These are phyloP conservation scores for Plasmodium blacklocki DNA, from an alignment of 169 alveolate species.

Conservation along the genomic window DNA sequence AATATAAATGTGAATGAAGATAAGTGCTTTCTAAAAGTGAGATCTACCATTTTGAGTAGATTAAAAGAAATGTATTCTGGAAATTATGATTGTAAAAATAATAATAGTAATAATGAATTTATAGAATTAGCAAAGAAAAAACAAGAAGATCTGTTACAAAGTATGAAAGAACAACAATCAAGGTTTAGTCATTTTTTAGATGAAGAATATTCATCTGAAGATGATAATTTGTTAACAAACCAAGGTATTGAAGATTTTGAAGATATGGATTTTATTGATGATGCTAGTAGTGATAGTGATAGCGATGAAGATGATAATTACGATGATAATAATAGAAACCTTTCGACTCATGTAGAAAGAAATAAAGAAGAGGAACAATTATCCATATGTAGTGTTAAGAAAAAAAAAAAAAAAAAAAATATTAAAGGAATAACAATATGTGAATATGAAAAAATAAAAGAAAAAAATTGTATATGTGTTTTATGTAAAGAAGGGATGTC, in stretches of 20 bases:
- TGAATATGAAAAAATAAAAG: constrained; percentile 58
- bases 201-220: constrained; percentile 35
- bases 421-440: constrained; percentile 1
- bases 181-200: constrained; percentile 48
- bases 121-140: constrained; percentile 40
- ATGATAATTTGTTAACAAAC: not conserved
- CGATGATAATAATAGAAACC: no score
- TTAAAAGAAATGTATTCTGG: constrained; percentile 34
- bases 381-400: not conserved
- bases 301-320: no score
- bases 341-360: not conserved
- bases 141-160: constrained; percentile 51
- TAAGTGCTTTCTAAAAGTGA: constrained; percentile 45
- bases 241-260: not conserved
- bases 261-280: no score
- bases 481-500: constrained; percentile 73
- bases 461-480: constrained; percentile 69
- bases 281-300: no score
- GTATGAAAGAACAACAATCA: constrained; percentile 54
- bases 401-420: not conserved
- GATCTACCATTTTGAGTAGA: constrained; percentile 22
- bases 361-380: not conserved
- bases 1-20: constrained; percentile 52
- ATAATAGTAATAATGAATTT: constrained; percentile 25
- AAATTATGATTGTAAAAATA: constrained; percentile 53